Evolutionary conservation across 352 stramenopile genomes (phyloP).

Genomic region (Phytopythium cucurbitacearum): DNA sequence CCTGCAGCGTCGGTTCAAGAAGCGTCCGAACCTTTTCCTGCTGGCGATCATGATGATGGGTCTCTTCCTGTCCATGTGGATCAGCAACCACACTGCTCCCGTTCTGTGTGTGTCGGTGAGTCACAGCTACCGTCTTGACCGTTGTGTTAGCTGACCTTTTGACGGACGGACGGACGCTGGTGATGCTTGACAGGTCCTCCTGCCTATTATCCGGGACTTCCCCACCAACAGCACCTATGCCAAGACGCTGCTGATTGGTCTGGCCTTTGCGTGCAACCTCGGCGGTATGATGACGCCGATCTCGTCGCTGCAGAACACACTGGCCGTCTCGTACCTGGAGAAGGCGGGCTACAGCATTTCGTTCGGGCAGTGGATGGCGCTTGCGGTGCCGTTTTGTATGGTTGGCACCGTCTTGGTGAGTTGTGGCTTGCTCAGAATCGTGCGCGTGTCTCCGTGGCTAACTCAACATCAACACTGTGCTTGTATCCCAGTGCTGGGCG

Average conservation of each 20-base stretch:
- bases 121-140: background rate
- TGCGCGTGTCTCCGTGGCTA: background rate
- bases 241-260: slow-evolving; percentile 88
- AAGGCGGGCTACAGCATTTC: slow-evolving; percentile 85
- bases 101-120: slow-evolving; percentile 89
- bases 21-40: slow-evolving; percentile 86
- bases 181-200: slow-evolving; percentile 35
- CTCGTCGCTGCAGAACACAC: slow-evolving; percentile 87
- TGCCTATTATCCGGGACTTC: slow-evolving; percentile 89
- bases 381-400: slow-evolving; percentile 87
- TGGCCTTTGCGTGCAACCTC: slow-evolving; percentile 92
- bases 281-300: slow-evolving; percentile 94
- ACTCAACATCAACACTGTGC: background rate
- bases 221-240: slow-evolving; percentile 81
- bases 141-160: background rate
- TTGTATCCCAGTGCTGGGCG: slow-evolving; percentile 67
- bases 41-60: slow-evolving; percentile 93
- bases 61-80: slow-evolving; percentile 91
- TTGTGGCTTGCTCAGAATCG: background rate
- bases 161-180: background rate
- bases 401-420: slow-evolving; percentile 79
- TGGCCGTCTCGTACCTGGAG: slow-evolving; percentile 83
- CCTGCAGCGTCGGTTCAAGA: slow-evolving; percentile 87
- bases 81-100: slow-evolving; percentile 91
- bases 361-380: slow-evolving; percentile 90